Percentiles rank a stretch among this genome's conserved stretches.
phyloP scores from a whole-genome alignment of 192 early-diverging fungal genomes.

The Dimargaris xerosporica region DNA sequence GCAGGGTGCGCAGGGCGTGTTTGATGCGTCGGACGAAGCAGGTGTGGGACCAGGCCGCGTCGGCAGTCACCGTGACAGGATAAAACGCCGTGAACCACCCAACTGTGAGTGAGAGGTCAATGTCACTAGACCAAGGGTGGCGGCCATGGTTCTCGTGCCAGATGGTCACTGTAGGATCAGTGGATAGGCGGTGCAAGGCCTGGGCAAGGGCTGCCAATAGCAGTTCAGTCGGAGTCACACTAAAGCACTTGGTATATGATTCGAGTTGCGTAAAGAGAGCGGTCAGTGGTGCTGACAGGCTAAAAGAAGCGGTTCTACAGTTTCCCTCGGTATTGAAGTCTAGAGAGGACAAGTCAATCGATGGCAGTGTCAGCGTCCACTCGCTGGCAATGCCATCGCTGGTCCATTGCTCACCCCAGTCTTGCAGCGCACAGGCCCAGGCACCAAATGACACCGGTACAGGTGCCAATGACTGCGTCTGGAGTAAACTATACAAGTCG shows the following conservation, averaged over 20 bases:
- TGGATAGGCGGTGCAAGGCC: neutral
- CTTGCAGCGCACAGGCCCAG: neutral
- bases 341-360: neutral
- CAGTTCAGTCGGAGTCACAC: neutral
- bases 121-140: neutral
- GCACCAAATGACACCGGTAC: slow-evolving; percentile 11
- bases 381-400: neutral
- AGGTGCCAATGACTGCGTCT: slow-evolving; percentile 1
- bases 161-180: neutral
- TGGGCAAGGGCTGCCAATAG: neutral
- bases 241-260: neutral
- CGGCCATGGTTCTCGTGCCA: neutral
- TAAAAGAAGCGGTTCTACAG: neutral
- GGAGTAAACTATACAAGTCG: slow-evolving; percentile 8
- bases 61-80: neutral
- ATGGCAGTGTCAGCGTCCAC: neutral
- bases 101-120: neutral
- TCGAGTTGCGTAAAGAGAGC: neutral
- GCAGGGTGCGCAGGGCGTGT: neutral
- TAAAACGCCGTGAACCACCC: neutral
- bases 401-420: neutral
- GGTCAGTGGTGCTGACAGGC: neutral
- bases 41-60: neutral
- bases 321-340: too few relatives aligned
- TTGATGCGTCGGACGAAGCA: neutral